Percentiles rank a stretch among this genome's conserved stretches.
Evolutionary conservation across 2,329 filamentous ascomycete genomes (phyloP).

Genomic region (Immersiporthe knoxdaviesiana): DNA sequence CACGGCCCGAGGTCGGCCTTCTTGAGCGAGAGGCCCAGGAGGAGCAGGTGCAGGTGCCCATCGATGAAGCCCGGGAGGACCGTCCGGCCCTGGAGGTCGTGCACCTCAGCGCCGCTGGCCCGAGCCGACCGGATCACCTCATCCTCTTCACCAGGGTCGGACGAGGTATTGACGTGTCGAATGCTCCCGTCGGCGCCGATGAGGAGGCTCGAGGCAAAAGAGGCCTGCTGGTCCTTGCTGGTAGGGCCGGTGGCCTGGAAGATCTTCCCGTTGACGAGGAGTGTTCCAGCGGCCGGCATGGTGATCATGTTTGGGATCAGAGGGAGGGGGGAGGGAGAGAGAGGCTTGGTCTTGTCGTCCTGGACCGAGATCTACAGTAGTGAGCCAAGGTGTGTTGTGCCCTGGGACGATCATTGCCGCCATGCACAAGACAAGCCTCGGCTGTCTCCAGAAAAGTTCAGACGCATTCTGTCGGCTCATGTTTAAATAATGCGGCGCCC

Average conservation of each 20-base stretch:
- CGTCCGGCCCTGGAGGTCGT: constrained; percentile 44
- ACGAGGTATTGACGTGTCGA: constrained; percentile 40
- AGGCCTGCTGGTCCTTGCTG: constrained; percentile 34
- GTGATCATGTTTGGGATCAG: not conserved
- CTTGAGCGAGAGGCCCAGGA: constrained; percentile 57
- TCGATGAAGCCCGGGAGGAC: constrained; percentile 61
- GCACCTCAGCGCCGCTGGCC: constrained; percentile 33
- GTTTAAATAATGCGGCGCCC: not conserved
- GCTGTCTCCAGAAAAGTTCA: not conserved
- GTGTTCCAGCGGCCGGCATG: constrained; percentile 33
- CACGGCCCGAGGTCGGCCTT: constrained; percentile 54
- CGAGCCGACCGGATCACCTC: constrained; percentile 36
- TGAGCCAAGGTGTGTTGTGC: not conserved
- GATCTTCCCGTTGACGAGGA: constrained; percentile 54
- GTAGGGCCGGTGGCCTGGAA: constrained; percentile 37
- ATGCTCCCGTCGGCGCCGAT: constrained; percentile 40
- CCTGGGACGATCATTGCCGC: not conserved
- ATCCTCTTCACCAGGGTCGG: constrained; percentile 32
- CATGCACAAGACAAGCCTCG: not conserved
- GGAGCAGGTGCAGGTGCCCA: constrained; percentile 60
- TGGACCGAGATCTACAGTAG: not conserved
- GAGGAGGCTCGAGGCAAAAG: constrained; percentile 44
- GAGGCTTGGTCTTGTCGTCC: too few species aligned
- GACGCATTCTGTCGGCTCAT: not conserved
- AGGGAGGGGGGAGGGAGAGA: not conserved